phyloP scores from a whole-genome alignment of 2,329 filamentous ascomycete genomes.

The Sporothrix euskadiensis region DNA sequence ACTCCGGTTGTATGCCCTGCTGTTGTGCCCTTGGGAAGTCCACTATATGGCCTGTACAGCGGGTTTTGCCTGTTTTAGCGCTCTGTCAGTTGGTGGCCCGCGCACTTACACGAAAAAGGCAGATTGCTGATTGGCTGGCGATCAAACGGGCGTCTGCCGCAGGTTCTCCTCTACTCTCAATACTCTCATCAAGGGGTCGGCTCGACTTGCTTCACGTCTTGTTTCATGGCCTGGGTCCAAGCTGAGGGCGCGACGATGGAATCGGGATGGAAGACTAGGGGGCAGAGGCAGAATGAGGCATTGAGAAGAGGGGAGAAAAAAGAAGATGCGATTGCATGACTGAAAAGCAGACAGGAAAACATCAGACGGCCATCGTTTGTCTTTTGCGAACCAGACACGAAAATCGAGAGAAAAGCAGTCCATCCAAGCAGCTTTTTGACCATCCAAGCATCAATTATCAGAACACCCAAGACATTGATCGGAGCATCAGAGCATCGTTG shows the following conservation, averaged over 20 bases:
- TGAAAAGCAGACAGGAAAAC: background rate
- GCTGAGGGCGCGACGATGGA: background rate
- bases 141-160: constrained; percentile 19
- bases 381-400: background rate
- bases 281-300: background rate
- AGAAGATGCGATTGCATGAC: background rate
- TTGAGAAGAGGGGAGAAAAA: background rate
- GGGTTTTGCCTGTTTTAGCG: background rate
- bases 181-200: background rate
- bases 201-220: constrained; percentile 27
- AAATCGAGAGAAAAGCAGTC: background rate
- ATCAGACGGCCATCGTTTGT: background rate
- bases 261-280: background rate
- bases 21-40: background rate
- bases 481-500: background rate
- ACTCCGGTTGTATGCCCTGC: background rate
- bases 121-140: constrained; percentile 23
- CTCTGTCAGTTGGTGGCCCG: background rate
- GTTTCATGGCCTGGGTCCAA: constrained; percentile 22
- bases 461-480: background rate
- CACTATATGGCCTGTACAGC: background rate
- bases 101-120: constrained; percentile 14
- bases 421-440: background rate
- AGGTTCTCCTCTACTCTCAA: background rate
- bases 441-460: background rate